phyloP scores from a whole-genome alignment of 2,329 filamentous ascomycete species.

The Fusarium fujikuroi region DNA sequence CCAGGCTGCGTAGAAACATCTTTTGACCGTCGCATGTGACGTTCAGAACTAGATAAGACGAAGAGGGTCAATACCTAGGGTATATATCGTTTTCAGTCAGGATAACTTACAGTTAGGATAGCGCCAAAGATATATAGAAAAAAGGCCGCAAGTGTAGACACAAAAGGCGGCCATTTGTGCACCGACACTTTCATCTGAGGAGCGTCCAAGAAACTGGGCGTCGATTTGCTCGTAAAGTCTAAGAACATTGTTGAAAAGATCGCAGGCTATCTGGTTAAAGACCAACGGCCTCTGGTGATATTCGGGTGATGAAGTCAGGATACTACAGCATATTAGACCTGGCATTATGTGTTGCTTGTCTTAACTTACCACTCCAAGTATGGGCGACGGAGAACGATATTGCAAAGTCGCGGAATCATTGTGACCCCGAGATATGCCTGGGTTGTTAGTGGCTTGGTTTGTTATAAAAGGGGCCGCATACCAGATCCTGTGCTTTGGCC shows the following conservation, averaged over 20 bases:
- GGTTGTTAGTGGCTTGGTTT: constrained; percentile 6
- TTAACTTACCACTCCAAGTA: constrained; percentile 61
- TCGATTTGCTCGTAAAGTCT: constrained; percentile 62
- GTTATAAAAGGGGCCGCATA: constrained; percentile 41
- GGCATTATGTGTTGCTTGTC: background rate
- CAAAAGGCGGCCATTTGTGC: constrained; percentile 66
- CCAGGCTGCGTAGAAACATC: constrained; percentile 59
- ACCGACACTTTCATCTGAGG: constrained; percentile 60
- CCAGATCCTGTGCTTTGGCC: constrained; percentile 60
- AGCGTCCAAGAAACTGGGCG: constrained; percentile 59
- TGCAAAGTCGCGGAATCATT: constrained; percentile 65
- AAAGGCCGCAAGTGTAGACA: constrained; percentile 65
- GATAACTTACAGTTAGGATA: constrained; percentile 58
- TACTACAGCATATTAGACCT: constrained; percentile 47
- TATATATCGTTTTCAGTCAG: background rate
- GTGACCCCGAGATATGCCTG: constrained; percentile 66
- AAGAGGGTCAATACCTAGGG: constrained; percentile 12
- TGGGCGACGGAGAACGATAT: constrained; percentile 66
- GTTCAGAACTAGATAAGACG: constrained; percentile 56
- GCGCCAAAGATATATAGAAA: constrained; percentile 63
- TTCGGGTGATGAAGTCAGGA: constrained; percentile 55
- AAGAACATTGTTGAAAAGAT: constrained; percentile 62
- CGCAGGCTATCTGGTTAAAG: constrained; percentile 56
- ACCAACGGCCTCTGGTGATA: constrained; percentile 52
- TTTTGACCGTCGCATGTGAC: constrained; percentile 55